phyloP scores from a whole-genome alignment of 1,284 basidiomycete genomes.

The Chiua sp. region DNA sequence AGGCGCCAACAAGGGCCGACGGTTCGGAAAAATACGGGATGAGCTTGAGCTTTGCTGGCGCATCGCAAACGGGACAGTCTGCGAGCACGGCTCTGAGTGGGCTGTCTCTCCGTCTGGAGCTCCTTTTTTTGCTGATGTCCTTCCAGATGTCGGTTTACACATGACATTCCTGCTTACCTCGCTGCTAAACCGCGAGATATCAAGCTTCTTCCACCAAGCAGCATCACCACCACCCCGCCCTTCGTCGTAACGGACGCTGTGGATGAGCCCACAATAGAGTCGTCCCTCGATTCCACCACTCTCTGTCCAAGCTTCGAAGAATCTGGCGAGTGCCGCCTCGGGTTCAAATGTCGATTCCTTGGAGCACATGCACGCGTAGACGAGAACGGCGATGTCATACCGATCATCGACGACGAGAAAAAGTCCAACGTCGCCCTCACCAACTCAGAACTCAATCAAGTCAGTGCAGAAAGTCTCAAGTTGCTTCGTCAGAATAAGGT shows the following conservation, averaged over 20 bases:
- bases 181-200: slow-evolving; percentile 79
- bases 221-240: slow-evolving; percentile 51
- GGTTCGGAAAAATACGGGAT: slow-evolving; percentile 74
- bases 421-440: slow-evolving; percentile 54
- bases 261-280: background rate
- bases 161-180: slow-evolving; percentile 82
- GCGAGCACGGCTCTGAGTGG: slow-evolving; percentile 69
- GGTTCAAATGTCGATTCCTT: slow-evolving; percentile 92
- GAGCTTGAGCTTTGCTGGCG: slow-evolving; percentile 80
- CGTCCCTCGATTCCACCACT: slow-evolving; percentile 54
- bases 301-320: slow-evolving; percentile 78
- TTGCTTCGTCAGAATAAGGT: slow-evolving; percentile 73
- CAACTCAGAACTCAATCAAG: slow-evolving; percentile 78
- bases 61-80: slow-evolving; percentile 65
- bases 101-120: slow-evolving; percentile 31
- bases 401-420: slow-evolving; percentile 63
- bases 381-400: slow-evolving; percentile 46
- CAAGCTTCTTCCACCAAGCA: slow-evolving; percentile 52
- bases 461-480: slow-evolving; percentile 61
- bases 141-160: slow-evolving; percentile 79
- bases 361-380: slow-evolving; percentile 66
- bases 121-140: background rate
- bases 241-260: slow-evolving; percentile 41
- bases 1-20: slow-evolving; percentile 81
- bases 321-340: slow-evolving; percentile 84